phyloP scores from a whole-genome alignment of 2,329 filamentous ascomycete species.

The Neonectria hederae region DNA sequence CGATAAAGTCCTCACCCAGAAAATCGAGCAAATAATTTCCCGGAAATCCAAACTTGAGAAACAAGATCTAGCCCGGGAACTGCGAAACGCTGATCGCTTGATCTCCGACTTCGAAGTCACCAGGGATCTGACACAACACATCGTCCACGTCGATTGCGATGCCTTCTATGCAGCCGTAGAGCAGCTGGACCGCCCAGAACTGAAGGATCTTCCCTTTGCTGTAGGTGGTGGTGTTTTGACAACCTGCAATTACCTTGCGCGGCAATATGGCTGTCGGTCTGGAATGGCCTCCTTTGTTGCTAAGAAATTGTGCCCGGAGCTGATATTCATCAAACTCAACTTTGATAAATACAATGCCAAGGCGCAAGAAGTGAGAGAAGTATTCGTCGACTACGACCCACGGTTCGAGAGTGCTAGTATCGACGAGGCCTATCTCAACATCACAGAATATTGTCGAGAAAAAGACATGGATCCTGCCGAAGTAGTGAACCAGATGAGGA shows the following conservation, averaged over 20 bases:
- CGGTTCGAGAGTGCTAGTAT: constrained; percentile 93
- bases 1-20: constrained; percentile 84
- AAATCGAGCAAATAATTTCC: constrained; percentile 81
- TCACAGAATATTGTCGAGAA: constrained; percentile 83
- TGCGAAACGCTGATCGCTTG: constrained; percentile 81
- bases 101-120: constrained; percentile 80
- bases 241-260: constrained; percentile 85
- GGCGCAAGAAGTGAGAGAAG: constrained; percentile 83
- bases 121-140: constrained; percentile 82
- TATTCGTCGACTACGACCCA: constrained; percentile 88
- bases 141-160: constrained; percentile 96
- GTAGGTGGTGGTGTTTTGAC: constrained; percentile 77
- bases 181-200: constrained; percentile 81
- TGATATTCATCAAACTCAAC: constrained; percentile 84
- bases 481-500: constrained; percentile 79
- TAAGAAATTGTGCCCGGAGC: constrained; percentile 88
- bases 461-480: constrained; percentile 76
- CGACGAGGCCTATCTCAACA: constrained; percentile 96
- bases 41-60: constrained; percentile 81
- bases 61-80: constrained; percentile 76
- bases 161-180: constrained; percentile 98
- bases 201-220: constrained; percentile 88
- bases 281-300: constrained; percentile 98
- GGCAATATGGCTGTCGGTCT: constrained; percentile 89
- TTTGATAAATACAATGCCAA: constrained; percentile 93